A percentile compares a stretch with the other conserved stretches of the same genome.
These are phyloP conservation scores for Obelidium mucronatum DNA, from an alignment of 192 early-diverging fungal genomes.

Conservation along the genomic window DNA sequence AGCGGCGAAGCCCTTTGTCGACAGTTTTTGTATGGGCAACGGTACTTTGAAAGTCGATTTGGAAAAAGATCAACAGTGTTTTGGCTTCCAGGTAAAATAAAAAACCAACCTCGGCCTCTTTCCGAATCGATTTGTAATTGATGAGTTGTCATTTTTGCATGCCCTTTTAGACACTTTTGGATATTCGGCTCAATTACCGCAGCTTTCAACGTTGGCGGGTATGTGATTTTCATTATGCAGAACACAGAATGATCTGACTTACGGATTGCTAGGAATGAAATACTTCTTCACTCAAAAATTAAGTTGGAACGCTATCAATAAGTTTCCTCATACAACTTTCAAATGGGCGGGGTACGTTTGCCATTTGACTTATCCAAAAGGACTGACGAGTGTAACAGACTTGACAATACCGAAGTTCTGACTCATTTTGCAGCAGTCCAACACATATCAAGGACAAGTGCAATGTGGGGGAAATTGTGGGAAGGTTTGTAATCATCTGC, in stretches of 20 bases:
- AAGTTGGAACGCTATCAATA: constrained; percentile 99
- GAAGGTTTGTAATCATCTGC: constrained; percentile 43
- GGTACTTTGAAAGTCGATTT: constrained; percentile 48
- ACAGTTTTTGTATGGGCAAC: constrained; percentile 88
- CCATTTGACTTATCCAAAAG: too few relatives aligned
- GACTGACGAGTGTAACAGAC: too few relatives aligned
- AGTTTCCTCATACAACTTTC: constrained; percentile 96
- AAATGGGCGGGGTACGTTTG: constrained; percentile 80
- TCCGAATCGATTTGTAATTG: constrained; percentile 41
- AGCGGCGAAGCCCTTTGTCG: constrained; percentile 90
- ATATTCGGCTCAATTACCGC: constrained; percentile 75
- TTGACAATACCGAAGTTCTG: constrained; percentile 83
- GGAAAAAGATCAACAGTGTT: constrained; percentile 59
- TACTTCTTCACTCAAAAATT: constrained; percentile 99
- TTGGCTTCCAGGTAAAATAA: constrained; percentile 83
- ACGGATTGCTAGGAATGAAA: constrained; percentile 53
- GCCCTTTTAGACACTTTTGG: constrained; percentile 30
- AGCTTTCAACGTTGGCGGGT: constrained; percentile 80
- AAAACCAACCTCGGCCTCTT: too few relatives aligned
- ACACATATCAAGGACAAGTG: constrained; percentile 81
- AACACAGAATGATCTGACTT: background rate
- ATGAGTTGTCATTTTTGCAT: background rate
- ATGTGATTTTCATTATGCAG: background rate
- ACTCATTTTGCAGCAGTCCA: constrained; percentile 89
- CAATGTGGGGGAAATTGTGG: constrained; percentile 59